Evolutionary conservation across 106 monocot genomes (phyloP), one percentile per base, ranked within the genome.

Genomic region (Dendrobium chrysotoxum): DNA sequence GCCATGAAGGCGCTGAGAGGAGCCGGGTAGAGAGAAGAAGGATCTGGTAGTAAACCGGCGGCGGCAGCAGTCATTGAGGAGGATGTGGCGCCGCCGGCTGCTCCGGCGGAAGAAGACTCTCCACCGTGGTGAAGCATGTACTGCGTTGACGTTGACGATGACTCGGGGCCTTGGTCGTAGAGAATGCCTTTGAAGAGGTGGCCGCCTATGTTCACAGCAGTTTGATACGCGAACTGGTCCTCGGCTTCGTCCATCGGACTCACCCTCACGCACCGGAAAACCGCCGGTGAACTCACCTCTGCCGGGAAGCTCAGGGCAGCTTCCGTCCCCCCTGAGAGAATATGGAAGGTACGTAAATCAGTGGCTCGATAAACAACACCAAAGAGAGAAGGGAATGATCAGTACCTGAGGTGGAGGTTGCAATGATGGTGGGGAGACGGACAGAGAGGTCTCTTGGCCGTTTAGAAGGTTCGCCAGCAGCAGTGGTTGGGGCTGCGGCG

Each of bases 101-200:
- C 86, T 25, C 79, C 77, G 11, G 71, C 28, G 6, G 89, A 88
- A 26, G 89, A 91, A 16, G 90, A 77, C 40, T 91, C 90, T 8
- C 88, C 86, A 10, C 70, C 76, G 46, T 84, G 86, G n/a, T 23
- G 68, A 5, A 40, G 17, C 3, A 39, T 25, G 73, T 82, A 81
- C 46, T 88, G 83, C 21, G 40, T 42, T 18, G 74, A 74, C 21
- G 74, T 16, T 7, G 74, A 7, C 25, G 70, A 70, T 11, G 85
- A 65, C 17, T 88, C 95, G 0, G 84, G 86, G 4, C 95, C 95
- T 38, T 95, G 95, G 78, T 95, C 90, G 64, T 91, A 88, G 80
- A 95, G 88, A 21, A 95, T 92, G 21, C 95, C 95, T 72, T 88
- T 90, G 85, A 95, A 95, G 7, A 92, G 79, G 66, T 95, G 95